Evolutionary conservation across 352 stramenopile genomes (phyloP).

Genomic region (Phytopythium vexans): DNA sequence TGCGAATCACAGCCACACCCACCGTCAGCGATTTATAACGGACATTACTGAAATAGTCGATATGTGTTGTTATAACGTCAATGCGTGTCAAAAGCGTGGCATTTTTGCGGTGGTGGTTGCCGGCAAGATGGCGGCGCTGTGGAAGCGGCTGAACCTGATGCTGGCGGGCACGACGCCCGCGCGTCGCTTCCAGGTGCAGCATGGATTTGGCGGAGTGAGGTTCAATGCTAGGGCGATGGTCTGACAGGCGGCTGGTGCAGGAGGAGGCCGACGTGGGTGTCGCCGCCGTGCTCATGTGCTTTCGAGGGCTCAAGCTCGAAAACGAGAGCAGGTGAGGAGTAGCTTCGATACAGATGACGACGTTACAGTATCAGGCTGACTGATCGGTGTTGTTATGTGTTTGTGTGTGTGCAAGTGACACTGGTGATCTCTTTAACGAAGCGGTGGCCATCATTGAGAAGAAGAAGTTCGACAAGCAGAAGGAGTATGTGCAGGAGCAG

Average conservation of each 20-base stretch:
- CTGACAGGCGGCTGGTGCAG: constrained; percentile 23
- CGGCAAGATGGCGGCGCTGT: constrained; percentile 56
- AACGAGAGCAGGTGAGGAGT: constrained; percentile 44
- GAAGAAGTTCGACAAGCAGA: constrained; percentile 83
- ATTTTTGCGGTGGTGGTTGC: too few relatives aligned
- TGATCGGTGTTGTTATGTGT: not conserved
- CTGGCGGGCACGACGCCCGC: constrained; percentile 75
- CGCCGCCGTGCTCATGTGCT: constrained; percentile 75
- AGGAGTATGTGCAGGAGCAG: constrained; percentile 63
- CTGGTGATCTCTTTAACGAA: constrained; percentile 70
- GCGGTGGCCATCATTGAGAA: constrained; percentile 64
- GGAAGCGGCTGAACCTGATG: constrained; percentile 73
- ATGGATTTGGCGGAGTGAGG: not conserved
- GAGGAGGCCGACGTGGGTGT: constrained; percentile 81
- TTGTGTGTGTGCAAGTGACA: constrained; percentile 31
- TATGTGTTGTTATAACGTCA: too few relatives aligned
- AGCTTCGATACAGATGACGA: not conserved
- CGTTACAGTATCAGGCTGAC: not conserved
- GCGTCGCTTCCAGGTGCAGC: constrained; percentile 69
- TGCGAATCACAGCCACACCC: not conserved
- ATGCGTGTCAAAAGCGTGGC: too few relatives aligned
- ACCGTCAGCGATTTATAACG: too few relatives aligned
- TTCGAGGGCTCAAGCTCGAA: constrained; percentile 54
- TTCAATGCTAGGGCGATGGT: not conserved
- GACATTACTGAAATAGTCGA: too few relatives aligned